Conservation (phyloP, 257 asterid species). For the Forsythia viridissima region DNA sequence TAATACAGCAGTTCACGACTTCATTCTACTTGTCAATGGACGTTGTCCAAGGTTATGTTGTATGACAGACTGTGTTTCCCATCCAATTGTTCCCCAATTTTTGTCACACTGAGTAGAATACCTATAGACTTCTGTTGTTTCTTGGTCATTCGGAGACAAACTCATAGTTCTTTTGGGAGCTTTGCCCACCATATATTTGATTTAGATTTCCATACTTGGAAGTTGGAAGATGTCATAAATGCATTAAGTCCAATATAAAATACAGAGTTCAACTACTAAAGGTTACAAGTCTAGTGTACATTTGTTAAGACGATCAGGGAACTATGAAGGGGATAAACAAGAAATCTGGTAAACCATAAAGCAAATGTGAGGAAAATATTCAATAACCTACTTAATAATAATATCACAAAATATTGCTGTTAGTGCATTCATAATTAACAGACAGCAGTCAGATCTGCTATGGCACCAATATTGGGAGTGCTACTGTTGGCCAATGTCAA, state of each 20-base stretch:
- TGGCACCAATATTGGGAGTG: neutral
- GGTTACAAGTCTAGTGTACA: neutral
- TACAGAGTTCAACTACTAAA: neutral
- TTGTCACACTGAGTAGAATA: neutral
- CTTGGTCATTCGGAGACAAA: neutral
- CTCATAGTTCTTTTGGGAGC: neutral
- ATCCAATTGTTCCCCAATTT: neutral
- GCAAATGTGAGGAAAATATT: neutral
- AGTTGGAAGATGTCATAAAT: neutral
- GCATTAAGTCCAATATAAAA: neutral
- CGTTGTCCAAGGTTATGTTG: neutral
- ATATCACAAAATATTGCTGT: neutral
- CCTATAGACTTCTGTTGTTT: neutral
- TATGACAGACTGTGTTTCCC: neutral
- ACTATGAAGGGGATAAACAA: neutral
- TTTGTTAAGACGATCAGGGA: neutral
- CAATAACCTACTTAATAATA: neutral
- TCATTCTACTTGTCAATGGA: neutral
- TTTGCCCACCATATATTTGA: too few relatives aligned
- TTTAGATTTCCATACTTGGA: neutral
- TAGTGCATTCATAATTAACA: neutral
- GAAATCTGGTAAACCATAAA: neutral
- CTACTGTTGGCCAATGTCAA: too few relatives aligned
- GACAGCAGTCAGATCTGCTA: neutral
- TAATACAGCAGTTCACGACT: too few relatives aligned